Conservation (phyloP, 208 protist genomes). For the Angomonas deanei region DNA sequence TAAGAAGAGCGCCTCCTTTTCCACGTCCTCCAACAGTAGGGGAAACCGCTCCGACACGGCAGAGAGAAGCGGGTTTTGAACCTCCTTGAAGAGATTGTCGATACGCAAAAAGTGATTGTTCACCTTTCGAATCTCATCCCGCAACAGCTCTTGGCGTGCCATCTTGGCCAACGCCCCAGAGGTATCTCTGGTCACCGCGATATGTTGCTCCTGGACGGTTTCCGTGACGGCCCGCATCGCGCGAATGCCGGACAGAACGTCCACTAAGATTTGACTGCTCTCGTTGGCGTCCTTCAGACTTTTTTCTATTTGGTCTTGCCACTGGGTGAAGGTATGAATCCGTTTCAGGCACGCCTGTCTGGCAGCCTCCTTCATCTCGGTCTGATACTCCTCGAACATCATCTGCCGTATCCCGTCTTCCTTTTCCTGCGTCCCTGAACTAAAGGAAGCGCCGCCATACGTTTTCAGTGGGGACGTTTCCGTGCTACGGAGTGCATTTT, state of each 20-base stretch:
- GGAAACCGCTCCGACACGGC: slow-evolving; percentile 56
- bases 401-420: not conserved
- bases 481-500: not conserved
- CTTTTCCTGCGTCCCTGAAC: not conserved
- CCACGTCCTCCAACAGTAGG: slow-evolving; percentile 68
- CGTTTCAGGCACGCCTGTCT: slow-evolving; percentile 27
- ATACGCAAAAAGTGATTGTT: slow-evolving; percentile 76
- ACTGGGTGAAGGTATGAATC: slow-evolving; percentile 37
- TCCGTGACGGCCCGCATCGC: slow-evolving; percentile 65
- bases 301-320: slow-evolving; percentile 36
- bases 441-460: not conserved
- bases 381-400: slow-evolving; percentile 7
- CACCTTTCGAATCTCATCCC: slow-evolving; percentile 60
- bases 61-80: slow-evolving; percentile 54
- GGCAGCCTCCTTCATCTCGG: slow-evolving; percentile 15
- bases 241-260: slow-evolving; percentile 31
- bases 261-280: slow-evolving; percentile 38
- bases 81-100: slow-evolving; percentile 62
- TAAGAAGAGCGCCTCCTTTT: slow-evolving; percentile 74
- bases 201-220: slow-evolving; percentile 71
- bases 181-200: slow-evolving; percentile 66
- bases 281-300: slow-evolving; percentile 34
- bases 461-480: not conserved
- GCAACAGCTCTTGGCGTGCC: slow-evolving; percentile 67
- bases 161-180: slow-evolving; percentile 71